Evolutionary conservation across 495 filamentous ascomycete species (phyloP), one percentile per base, ranked within the genome.

Genomic region (Evernia prunastri): DNA sequence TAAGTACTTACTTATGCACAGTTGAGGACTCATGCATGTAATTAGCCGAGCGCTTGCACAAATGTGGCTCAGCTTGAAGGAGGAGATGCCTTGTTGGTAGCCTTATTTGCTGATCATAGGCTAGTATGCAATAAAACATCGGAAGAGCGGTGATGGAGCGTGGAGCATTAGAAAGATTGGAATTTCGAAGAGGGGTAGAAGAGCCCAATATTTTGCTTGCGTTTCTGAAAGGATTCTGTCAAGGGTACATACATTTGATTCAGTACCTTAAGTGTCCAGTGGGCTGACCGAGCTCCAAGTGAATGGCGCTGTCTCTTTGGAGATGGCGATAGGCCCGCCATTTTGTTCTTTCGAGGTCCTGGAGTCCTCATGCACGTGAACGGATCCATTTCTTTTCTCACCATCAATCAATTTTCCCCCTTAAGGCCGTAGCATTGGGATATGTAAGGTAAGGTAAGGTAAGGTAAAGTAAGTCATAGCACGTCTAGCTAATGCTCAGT

Each of bases 1-100:
- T n/a, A n/a, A n/a, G n/a, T n/a, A n/a, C n/a, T n/a, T n/a, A n/a
- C n/a, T n/a, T n/a, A n/a, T n/a, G n/a, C n/a, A n/a, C n/a, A n/a
- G 25, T 25, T n/a, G 9, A 49, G n/a, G 25, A 8, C 17, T 25
- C n/a, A 53, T 53, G 8, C 15, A 43, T 2, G 49, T 15, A 31
- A 2, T 15, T 53, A 53, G 11, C 49, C 49, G 49, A 53, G 49
- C 49, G 49, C 49, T 53, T 53, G 49, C 49, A 53, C 49, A 9
- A 53, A 53, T 53, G 49, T 31, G 49, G 49, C 49, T 53, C 49
- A 13, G 27, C 25, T 39, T 29, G 31, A 39, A 29, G 17, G 25
- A 25, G n/a, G n/a, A n/a, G 31, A 58, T 37, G 0, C 1, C 18
- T 58, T 13, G 56, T 25, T 10, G n/a, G 45, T 17, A 53, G 49